Evolutionary conservation across 2,329 filamentous ascomycete species (phyloP).

Genomic region (Exophiala sp.): DNA sequence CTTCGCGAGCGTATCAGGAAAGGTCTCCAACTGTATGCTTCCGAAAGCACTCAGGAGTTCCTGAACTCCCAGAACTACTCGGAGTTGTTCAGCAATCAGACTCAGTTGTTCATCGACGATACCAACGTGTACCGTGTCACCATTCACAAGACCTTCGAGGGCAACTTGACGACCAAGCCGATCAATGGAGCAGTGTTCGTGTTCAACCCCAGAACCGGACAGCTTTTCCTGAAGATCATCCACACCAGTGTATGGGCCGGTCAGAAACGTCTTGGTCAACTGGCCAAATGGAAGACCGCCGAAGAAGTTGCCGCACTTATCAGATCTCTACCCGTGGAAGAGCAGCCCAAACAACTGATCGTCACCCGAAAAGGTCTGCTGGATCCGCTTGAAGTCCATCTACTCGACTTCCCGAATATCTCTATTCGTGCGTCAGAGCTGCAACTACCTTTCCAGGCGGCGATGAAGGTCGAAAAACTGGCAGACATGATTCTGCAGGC

Average conservation of each 20-base stretch:
- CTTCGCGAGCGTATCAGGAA: conserved; percentile 96
- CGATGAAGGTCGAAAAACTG: conserved; percentile 99
- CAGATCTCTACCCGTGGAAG: conserved; percentile 89
- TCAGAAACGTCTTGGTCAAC: conserved; percentile 95
- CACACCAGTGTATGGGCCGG: conserved; percentile 99
- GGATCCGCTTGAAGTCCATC: conserved; percentile 92
- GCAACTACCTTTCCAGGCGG: conserved; percentile 96
- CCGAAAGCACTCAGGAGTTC: conserved; percentile 98
- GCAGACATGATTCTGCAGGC: conserved; percentile 98
- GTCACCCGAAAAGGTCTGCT: conserved; percentile 95
- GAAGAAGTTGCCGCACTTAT: conserved; percentile 99
- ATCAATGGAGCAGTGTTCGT: conserved; percentile 99
- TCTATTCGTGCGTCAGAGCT: conserved; percentile 96
- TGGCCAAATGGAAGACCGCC: conserved; percentile 99
- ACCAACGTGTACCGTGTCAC: conserved; percentile 99
- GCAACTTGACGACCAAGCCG: conserved; percentile 97
- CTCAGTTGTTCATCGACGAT: conserved; percentile 97
- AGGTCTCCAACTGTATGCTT: conserved; percentile 95
- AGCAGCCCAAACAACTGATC: conserved; percentile 97
- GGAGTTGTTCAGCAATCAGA: conserved; percentile 97
- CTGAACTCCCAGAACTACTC: conserved; percentile 99
- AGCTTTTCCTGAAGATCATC: conserved; percentile 98
- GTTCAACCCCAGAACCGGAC: conserved; percentile 97
- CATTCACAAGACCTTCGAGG: conserved; percentile 99
- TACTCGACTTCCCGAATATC: conserved; percentile 98